Evolutionary conservation across 495 filamentous ascomycete genomes (phyloP).

Genomic region (Cercophora newfieldiana): DNA sequence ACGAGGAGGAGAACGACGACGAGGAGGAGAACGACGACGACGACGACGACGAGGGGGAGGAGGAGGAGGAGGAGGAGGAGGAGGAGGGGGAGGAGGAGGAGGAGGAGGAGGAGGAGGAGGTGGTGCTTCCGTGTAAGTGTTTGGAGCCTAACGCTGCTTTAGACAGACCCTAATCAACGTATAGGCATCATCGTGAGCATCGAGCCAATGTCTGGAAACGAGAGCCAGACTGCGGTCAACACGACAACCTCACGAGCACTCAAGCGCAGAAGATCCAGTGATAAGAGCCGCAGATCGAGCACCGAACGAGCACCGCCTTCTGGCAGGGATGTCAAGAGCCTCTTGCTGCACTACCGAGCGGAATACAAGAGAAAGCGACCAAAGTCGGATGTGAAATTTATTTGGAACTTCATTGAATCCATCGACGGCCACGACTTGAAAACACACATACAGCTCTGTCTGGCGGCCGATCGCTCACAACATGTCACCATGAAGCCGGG

Average conservation of each 20-base stretch:
- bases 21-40: no score
- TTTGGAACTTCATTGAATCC: conserved; percentile 29
- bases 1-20: no score
- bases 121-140: not conserved
- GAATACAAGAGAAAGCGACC: conserved; percentile 24
- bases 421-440: conserved; percentile 23
- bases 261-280: conserved; percentile 4
- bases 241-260: not conserved
- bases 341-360: conserved; percentile 23
- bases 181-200: not conserved
- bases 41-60: no score
- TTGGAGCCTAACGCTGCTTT: not conserved
- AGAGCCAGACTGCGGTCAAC: not conserved
- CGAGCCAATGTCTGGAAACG: not conserved
- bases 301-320: not conserved
- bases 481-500: conserved; percentile 10
- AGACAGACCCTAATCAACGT: not conserved
- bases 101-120: not conserved
- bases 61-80: no score
- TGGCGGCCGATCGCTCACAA: conserved; percentile 17
- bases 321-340: conserved; percentile 17
- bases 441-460: conserved; percentile 27
- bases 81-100: no score
- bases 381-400: conserved; percentile 24
- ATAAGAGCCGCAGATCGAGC: not conserved